Conservation (phyloP, 805 yeast genomes). For the Ogataea polymorpha region DNA sequence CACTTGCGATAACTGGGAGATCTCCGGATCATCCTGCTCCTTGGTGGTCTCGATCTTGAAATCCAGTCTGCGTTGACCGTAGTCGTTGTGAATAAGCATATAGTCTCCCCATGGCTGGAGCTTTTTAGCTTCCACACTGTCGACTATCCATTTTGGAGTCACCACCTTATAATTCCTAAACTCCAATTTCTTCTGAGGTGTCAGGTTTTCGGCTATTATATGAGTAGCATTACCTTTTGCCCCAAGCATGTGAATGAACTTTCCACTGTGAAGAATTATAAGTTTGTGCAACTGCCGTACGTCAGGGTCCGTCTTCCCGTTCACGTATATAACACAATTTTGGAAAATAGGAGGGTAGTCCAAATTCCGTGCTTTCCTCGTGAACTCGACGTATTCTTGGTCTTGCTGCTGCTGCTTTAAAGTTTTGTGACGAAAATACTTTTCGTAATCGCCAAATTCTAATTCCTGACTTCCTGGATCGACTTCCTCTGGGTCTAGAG, state of each 20-base stretch:
- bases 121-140: constrained; percentile 48
- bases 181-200: constrained; percentile 70
- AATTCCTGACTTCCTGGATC: constrained; percentile 37
- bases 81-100: constrained; percentile 47
- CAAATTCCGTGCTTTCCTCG: constrained; percentile 34
- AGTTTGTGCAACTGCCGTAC: constrained; percentile 65
- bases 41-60: constrained; percentile 14
- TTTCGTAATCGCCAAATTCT: constrained; percentile 63
- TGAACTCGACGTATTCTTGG: constrained; percentile 48
- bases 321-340: constrained; percentile 71
- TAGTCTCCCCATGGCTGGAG: constrained; percentile 72
- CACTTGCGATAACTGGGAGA: constrained; percentile 11
- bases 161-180: constrained; percentile 73
- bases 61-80: constrained; percentile 49
- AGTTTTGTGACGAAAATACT: constrained; percentile 61
- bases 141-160: constrained; percentile 76
- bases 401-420: constrained; percentile 61
- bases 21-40: constrained; percentile 3
- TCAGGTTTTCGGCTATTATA: constrained; percentile 72
- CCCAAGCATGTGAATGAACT: constrained; percentile 61
- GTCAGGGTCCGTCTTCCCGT: constrained; percentile 87
- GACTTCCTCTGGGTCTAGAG: constrained; percentile 8
- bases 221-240: constrained; percentile 80
- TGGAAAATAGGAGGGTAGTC: constrained; percentile 47
- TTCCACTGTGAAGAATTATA: constrained; percentile 78